These are phyloP conservation scores for Penicillium samsonianum DNA, from an alignment of 495 filamentous ascomycete genomes.

Conservation along the genomic window DNA sequence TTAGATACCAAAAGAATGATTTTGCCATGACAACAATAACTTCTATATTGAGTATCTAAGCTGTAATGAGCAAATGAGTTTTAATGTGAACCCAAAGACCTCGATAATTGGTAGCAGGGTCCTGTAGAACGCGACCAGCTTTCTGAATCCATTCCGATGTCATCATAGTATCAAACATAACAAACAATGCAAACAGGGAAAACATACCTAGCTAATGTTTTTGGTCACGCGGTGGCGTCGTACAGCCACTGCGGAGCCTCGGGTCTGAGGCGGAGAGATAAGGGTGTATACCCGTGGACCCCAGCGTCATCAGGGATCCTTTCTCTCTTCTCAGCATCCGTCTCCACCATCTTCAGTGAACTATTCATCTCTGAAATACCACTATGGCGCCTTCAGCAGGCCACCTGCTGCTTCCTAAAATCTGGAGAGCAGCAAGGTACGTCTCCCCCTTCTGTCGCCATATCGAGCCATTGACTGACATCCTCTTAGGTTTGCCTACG, in stretches of 20 bases:
- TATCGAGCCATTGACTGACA: constrained; percentile 26
- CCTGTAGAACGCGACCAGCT: no score
- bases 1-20: constrained; percentile 26
- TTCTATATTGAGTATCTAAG: neutral
- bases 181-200: constrained; percentile 6
- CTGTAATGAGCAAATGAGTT: no score
- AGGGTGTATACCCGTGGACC: constrained; percentile 10
- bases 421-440: constrained; percentile 66
- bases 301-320: constrained; percentile 39
- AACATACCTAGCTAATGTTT: constrained; percentile 4
- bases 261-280: constrained; percentile 23
- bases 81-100: no score
- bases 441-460: constrained; percentile 19
- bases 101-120: no score
- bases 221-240: constrained; percentile 34
- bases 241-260: constrained; percentile 32
- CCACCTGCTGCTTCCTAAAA: constrained; percentile 70
- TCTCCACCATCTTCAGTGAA: constrained; percentile 11
- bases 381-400: constrained; percentile 67
- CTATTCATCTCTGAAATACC: constrained; percentile 25
- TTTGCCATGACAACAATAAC: neutral
- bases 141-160: neutral
- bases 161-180: neutral
- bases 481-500: constrained; percentile 58
- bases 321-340: constrained; percentile 21